These are phyloP conservation scores for Pyrus hybrid DNA, from an alignment of 331 rosid species.

Conservation along the genomic window DNA sequence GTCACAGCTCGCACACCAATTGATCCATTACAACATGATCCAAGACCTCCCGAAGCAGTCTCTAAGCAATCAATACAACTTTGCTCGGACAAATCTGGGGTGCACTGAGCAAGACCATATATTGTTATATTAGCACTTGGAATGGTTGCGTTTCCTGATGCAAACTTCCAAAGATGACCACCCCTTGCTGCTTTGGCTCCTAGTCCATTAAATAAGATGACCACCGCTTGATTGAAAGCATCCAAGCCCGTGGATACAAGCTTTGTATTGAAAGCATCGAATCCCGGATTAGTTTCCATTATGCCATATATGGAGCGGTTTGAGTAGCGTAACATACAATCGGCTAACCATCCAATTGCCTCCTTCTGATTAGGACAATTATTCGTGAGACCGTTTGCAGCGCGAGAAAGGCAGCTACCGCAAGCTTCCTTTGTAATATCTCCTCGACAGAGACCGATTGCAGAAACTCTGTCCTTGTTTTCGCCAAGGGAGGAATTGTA, in stretches of 20 bases:
- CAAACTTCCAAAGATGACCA: neutral
- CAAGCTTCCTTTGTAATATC: constrained; percentile 18
- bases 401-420: constrained; percentile 19
- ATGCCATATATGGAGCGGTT: neutral
- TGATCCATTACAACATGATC: accelerated
- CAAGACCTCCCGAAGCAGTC: neutral
- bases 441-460: constrained; percentile 40
- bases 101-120: constrained; percentile 13
- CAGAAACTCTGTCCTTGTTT: constrained; percentile 5
- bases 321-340: constrained; percentile 44
- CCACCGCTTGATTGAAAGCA: constrained; percentile 7
- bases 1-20: neutral
- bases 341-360: constrained; percentile 22
- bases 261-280: too few relatives aligned
- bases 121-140: neutral
- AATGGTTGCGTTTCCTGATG: neutral
- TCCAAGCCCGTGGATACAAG: neutral
- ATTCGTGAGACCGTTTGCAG: neutral
- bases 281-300: neutral
- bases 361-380: constrained; percentile 33
- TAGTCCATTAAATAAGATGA: neutral
- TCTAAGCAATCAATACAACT: constrained; percentile 1
- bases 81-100: neutral
- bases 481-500: constrained; percentile 27
- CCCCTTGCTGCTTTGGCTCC: neutral